Base-by-base conservation (phyloP, 148 eudicot species). In the Vaccinium myrtillus region DNA sequence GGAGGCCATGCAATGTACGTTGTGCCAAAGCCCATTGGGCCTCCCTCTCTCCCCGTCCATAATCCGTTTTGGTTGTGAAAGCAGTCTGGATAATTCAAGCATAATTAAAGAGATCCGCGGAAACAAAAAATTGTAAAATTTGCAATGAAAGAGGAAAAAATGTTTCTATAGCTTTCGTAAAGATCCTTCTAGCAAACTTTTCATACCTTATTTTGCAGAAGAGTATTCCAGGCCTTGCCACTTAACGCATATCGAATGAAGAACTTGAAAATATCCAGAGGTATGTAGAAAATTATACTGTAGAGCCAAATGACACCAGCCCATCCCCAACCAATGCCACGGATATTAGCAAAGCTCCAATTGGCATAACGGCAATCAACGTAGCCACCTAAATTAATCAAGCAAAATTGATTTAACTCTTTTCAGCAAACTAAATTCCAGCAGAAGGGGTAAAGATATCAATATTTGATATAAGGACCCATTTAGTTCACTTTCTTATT, bases 241-340 rank as follows among this genome's bases (percentile, higher is more conserved):
- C 89, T 94, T 85, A 92, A 87, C 0, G 91, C 83, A 63, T 92
- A 95, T 79, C 95, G 84, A 51, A 94, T 91, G 56, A 85, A 25
- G 74, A 92, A 95, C 89, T 95, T 95, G 77, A 95, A 89, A 53
- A 92, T 1, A 84, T 95, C 98, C 51, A 95, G 89, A 59, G 97
- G 97, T 25, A 92, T 0, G 85, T 95, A 95, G 87, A 86, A 81
- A 63, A 95, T 15, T 10, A 95, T 36, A 85, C 93, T 94, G 86
- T 90, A 95, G 55, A 94, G 67, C 98, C 98, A 95, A 25, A 95
- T 94, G 11, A 92, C 95, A 6, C 92, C 98, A 2, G 95, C 97
- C 98, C 98, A 95, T 54, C 97, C 97, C 97, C 97, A 95, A 15
- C 98, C 98, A 12, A 92, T 90, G 30, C 98, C 95, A 11, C 80